Evolutionary conservation across 441 rosid species (phyloP).

Genomic region (Codiaeum variegatum): DNA sequence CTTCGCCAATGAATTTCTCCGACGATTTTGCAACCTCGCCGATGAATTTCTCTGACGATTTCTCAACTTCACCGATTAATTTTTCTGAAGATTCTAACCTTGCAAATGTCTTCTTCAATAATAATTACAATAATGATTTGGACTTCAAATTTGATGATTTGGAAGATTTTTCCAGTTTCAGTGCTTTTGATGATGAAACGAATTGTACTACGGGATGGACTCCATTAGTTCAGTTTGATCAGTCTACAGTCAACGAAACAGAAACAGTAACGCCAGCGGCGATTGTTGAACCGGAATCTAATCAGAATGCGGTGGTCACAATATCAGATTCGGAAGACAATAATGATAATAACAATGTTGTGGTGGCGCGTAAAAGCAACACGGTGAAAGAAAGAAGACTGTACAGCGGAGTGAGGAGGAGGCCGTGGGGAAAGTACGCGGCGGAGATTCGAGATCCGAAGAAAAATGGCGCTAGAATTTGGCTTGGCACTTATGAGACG

Average conservation of each 20-base stretch:
- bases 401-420: conserved; percentile 49
- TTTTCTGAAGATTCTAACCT: background rate
- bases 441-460: conserved; percentile 59
- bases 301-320: background rate
- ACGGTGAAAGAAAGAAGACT: conserved; percentile 3
- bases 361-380: background rate
- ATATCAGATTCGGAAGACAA: no score
- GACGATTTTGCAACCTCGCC: no score
- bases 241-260: background rate
- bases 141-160: background rate
- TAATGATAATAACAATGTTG: background rate
- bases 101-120: background rate
- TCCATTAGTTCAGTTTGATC: background rate
- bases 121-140: background rate
- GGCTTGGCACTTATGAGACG: conserved; percentile 56
- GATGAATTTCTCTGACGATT: no score
- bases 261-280: background rate
- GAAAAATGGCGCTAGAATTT: conserved; percentile 39
- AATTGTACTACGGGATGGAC: background rate
- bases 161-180: background rate
- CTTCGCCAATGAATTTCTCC: background rate
- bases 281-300: background rate
- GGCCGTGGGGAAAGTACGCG: conserved; percentile 65
- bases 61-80: no score
- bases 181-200: background rate